Percentiles rank a stretch among this genome's conserved stretches.
These are phyloP conservation scores for Tieghemostelium lacteum DNA, from an alignment of 78 protist genomes.

Conservation along the genomic window DNA sequence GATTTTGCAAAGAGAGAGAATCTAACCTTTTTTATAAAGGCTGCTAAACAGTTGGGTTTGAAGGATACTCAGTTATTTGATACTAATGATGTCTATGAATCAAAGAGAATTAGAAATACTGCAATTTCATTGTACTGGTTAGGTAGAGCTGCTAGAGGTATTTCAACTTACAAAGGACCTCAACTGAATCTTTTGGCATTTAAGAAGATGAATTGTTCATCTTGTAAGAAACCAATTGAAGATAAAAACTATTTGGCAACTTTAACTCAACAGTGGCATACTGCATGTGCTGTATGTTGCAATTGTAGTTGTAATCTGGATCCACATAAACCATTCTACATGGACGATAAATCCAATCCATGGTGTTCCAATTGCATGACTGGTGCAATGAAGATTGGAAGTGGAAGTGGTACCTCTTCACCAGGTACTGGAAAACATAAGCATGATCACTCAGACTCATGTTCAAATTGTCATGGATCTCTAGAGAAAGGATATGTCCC, in stretches of 20 bases:
- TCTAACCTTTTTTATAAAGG: slow-evolving; percentile 25
- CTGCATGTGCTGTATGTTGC: slow-evolving; percentile 53
- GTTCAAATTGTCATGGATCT: slow-evolving; percentile 57
- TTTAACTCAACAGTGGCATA: slow-evolving; percentile 46
- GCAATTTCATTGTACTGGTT: slow-evolving; percentile 61
- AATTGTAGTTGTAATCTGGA: slow-evolving; percentile 41
- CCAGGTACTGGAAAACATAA: neutral
- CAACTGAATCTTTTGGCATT: slow-evolving; percentile 52
- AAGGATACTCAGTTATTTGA: slow-evolving; percentile 67
- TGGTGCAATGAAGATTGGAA: slow-evolving; percentile 19
- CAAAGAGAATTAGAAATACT: slow-evolving; percentile 38
- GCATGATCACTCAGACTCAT: slow-evolving; percentile 10
- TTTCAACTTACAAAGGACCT: slow-evolving; percentile 47
- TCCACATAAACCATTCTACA: slow-evolving; percentile 57
- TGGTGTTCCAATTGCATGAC: slow-evolving; percentile 67
- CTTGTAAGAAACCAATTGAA: slow-evolving; percentile 37
- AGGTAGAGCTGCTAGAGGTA: slow-evolving; percentile 58
- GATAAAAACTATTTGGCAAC: slow-evolving; percentile 47
- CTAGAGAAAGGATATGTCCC: slow-evolving; percentile 64
- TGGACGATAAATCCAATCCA: slow-evolving; percentile 38
- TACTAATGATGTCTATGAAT: slow-evolving; percentile 30
- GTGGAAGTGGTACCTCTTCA: neutral
- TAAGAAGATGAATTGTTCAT: slow-evolving; percentile 61
- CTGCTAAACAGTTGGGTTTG: slow-evolving; percentile 42
- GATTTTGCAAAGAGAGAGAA: slow-evolving; percentile 61